These are phyloP conservation scores for Scutellaria barbata DNA, from an alignment of 257 asterid genomes.

Conservation along the genomic window DNA sequence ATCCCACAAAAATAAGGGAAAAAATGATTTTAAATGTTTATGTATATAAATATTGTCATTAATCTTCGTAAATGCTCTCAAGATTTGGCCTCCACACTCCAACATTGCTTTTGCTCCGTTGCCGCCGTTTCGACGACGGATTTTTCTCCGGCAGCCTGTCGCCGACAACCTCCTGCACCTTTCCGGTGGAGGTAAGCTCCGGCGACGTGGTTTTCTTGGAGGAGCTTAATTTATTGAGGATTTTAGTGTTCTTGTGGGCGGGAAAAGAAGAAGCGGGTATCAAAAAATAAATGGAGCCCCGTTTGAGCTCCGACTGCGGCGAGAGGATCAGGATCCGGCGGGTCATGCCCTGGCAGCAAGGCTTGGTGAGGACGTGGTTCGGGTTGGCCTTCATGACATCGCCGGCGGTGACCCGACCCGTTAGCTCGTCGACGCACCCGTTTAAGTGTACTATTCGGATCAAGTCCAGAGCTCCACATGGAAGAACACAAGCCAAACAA, in stretches of 20 bases:
- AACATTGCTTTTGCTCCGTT: slow-evolving; percentile 34
- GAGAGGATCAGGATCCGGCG: slow-evolving; percentile 78
- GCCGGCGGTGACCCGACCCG: slow-evolving; percentile 74
- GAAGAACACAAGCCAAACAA: slow-evolving; percentile 92
- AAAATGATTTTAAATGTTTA: slow-evolving; percentile 24
- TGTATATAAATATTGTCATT: background rate
- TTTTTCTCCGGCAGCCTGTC: slow-evolving; percentile 18
- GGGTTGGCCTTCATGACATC: slow-evolving; percentile 71
- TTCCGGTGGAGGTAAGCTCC: background rate
- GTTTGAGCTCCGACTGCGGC: slow-evolving; percentile 76
- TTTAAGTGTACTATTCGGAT: slow-evolving; percentile 87
- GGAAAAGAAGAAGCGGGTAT: slow-evolving; percentile 73
- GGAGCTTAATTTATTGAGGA: slow-evolving; percentile 32
- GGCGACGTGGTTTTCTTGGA: slow-evolving; percentile 29
- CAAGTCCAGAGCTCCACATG: slow-evolving; percentile 90
- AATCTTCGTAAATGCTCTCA: slow-evolving; percentile 41
- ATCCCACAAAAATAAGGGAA: slow-evolving; percentile 18
- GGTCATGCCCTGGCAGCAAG: slow-evolving; percentile 62
- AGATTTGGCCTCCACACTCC: slow-evolving; percentile 42
- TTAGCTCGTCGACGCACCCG: slow-evolving; percentile 76
- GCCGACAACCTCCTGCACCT: background rate
- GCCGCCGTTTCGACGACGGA: slow-evolving; percentile 31
- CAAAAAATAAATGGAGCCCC: slow-evolving; percentile 89
- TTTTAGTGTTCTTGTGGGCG: slow-evolving; percentile 50
- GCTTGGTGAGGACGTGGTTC: slow-evolving; percentile 73